Conservation (phyloP, 2,329 filamentous ascomycete genomes). For the Aspergillus fijiensis region DNA sequence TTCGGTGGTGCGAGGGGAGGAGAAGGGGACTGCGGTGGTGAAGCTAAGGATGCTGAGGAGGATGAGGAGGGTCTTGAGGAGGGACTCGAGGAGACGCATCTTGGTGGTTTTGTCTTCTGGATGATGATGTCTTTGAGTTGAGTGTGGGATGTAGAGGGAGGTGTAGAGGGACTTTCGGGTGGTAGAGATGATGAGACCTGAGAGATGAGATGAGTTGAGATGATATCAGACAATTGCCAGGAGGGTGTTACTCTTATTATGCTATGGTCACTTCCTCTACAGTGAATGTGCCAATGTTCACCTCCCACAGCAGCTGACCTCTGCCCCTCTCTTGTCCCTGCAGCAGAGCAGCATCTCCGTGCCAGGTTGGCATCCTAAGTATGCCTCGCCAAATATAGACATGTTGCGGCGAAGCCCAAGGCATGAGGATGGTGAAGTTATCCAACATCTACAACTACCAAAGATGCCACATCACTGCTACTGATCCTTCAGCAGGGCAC, state of each 20-base stretch:
- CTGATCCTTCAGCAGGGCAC: neutral
- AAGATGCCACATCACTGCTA: neutral
- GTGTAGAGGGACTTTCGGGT: too few species aligned
- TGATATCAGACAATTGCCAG: neutral
- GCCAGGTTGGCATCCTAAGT: neutral
- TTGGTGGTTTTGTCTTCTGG: neutral
- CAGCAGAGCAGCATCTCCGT: neutral
- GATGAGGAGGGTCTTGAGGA: neutral
- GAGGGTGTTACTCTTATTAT: neutral
- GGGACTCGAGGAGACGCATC: neutral
- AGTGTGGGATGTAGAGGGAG: neutral
- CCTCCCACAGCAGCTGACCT: neutral
- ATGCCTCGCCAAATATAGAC: neutral
- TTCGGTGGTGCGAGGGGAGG: neutral
- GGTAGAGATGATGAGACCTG: too few species aligned
- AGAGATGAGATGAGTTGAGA: neutral
- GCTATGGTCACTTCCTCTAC: neutral
- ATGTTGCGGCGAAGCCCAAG: neutral
- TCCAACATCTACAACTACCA: neutral
- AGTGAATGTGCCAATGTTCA: neutral
- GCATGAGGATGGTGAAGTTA: neutral
- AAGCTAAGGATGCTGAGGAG: neutral
- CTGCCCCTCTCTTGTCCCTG: neutral
- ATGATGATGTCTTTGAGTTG: neutral
- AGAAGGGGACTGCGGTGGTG: neutral